Percentiles rank a stretch among this genome's conserved stretches.
Evolutionary conservation across 495 filamentous ascomycete genomes (phyloP).

Genomic region (Terfezia boudieri): DNA sequence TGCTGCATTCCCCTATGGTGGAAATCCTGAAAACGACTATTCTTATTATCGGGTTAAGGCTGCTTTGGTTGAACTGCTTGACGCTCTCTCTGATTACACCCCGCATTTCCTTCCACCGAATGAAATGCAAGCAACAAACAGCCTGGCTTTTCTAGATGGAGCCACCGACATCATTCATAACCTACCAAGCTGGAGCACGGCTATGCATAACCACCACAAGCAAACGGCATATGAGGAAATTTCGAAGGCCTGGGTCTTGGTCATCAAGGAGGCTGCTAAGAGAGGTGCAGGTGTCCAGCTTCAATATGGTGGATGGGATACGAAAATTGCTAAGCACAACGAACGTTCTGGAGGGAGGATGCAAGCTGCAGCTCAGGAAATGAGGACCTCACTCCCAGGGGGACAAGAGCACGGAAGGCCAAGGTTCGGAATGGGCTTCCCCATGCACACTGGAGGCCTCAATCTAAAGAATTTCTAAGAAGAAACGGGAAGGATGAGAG

Average conservation of each 20-base stretch:
- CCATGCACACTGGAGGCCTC: slow-evolving; percentile 16
- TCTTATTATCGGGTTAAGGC: slow-evolving; percentile 82
- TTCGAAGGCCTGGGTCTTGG: slow-evolving; percentile 74
- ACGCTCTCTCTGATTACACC: slow-evolving; percentile 80
- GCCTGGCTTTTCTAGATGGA: slow-evolving; percentile 65
- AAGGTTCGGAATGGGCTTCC: slow-evolving; percentile 13
- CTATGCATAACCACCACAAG: slow-evolving; percentile 72
- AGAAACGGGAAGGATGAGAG: too few relatives aligned
- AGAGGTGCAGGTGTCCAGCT: slow-evolving; percentile 73
- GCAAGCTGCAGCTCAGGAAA: slow-evolving; percentile 44
- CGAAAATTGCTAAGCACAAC: slow-evolving; percentile 70
- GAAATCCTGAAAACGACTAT: slow-evolving; percentile 67
- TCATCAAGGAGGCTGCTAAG: slow-evolving; percentile 79
- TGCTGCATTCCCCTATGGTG: slow-evolving; percentile 70
- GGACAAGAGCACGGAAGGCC: slow-evolving; percentile 9
- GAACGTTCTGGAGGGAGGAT: slow-evolving; percentile 64
- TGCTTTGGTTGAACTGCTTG: slow-evolving; percentile 54
- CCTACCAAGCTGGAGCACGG: slow-evolving; percentile 68
- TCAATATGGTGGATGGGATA: slow-evolving; percentile 86
- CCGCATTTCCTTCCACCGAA: slow-evolving; percentile 85
- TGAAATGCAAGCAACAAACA: slow-evolving; percentile 55
- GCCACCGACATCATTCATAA: slow-evolving; percentile 77
- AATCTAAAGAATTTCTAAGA: slow-evolving; percentile 10
- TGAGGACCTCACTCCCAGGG: slow-evolving; percentile 9
- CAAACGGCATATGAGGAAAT: slow-evolving; percentile 91